These are phyloP conservation scores for Geopyxis carbonaria DNA, from an alignment of 495 filamentous ascomycete species.

Conservation along the genomic window DNA sequence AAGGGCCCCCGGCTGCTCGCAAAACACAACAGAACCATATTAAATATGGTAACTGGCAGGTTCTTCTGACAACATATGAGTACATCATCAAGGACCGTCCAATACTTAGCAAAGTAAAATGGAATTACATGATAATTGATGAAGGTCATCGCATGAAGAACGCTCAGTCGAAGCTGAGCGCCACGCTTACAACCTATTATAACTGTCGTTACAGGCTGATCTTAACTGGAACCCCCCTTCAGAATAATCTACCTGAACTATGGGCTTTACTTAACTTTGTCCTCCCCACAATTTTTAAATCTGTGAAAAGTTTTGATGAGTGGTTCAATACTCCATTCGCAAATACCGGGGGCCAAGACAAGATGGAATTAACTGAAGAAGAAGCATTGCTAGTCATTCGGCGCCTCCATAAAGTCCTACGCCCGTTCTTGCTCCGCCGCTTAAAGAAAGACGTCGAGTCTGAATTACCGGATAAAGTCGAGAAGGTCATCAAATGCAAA, in stretches of 20 bases:
- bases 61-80: constrained; percentile 91
- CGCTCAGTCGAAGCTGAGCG: constrained; percentile 86
- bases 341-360: constrained; percentile 92
- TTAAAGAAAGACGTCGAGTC: constrained; percentile 99
- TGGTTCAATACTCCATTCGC: constrained; percentile 99
- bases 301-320: constrained; percentile 95
- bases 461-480: constrained; percentile 93
- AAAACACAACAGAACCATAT: constrained; percentile 89
- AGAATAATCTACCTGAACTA: constrained; percentile 91
- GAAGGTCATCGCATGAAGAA: constrained; percentile 99
- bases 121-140: constrained; percentile 99
- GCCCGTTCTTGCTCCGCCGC: constrained; percentile 93
- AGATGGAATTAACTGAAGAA: constrained; percentile 98
- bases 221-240: constrained; percentile 87
- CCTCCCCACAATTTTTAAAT: constrained; percentile 96
- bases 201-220: constrained; percentile 87
- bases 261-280: constrained; percentile 98
- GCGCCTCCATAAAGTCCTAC: constrained; percentile 91
- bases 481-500: constrained; percentile 97
- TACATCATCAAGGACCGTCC: constrained; percentile 99
- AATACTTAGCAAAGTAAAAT: constrained; percentile 88
- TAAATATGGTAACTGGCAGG: constrained; percentile 87
- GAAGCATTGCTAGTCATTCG: constrained; percentile 96
- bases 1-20: constrained; percentile 74
- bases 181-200: constrained; percentile 88